Evolutionary conservation across 331 rosid species (phyloP).

Genomic region (Quercus tomentella): DNA sequence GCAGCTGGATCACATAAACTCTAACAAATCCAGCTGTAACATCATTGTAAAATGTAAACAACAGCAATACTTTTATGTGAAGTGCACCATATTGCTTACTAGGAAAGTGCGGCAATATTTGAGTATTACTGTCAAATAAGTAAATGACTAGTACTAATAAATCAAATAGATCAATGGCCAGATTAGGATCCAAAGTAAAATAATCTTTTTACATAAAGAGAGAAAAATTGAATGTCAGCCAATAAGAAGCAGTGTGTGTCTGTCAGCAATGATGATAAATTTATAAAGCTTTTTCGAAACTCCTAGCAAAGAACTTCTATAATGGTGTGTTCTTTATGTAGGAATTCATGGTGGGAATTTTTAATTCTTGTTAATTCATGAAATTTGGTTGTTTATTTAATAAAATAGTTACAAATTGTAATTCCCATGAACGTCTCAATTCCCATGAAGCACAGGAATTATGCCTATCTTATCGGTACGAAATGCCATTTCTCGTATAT

Average conservation of each 20-base stretch:
- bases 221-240: not conserved
- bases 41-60: conserved; percentile 3
- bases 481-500: not conserved
- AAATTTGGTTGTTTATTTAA: not conserved
- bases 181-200: not conserved
- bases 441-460: not conserved
- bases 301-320: not conserved
- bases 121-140: not conserved
- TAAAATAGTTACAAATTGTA: not conserved
- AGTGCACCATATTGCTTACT: not conserved
- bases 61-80: not conserved
- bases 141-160: not conserved
- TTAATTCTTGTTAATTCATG: not conserved
- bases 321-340: not conserved
- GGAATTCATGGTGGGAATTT: not conserved
- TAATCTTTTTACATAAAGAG: not conserved
- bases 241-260: conserved; percentile 11
- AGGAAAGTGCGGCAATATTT: not conserved
- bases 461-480: not conserved
- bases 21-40: not conserved
- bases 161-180: not conserved
- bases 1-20: not conserved
- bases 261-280: not conserved
- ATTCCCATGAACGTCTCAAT: not conserved
- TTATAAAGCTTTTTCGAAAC: not conserved